Evolutionary conservation across 352 stramenopile species (phyloP).

Genomic region (Phytopythium mirpurense): DNA sequence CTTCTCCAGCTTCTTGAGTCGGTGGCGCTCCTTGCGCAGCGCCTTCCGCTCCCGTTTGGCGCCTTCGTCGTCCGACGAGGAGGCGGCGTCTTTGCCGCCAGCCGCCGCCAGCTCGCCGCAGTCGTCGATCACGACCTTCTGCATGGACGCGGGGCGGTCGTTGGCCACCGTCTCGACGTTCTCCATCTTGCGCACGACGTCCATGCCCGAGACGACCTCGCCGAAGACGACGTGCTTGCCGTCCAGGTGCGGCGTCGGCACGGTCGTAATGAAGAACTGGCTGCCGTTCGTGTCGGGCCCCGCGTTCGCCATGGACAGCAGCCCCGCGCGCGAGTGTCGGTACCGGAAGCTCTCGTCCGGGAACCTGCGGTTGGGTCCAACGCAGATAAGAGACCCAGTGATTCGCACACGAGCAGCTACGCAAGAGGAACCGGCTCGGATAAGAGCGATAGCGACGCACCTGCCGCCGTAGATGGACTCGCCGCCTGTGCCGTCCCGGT

Average conservation of each 20-base stretch:
- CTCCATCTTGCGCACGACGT: constrained; percentile 90
- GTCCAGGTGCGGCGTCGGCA: constrained; percentile 94
- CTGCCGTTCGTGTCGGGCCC: constrained; percentile 71
- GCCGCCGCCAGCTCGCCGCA: constrained; percentile 79
- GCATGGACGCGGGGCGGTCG: constrained; percentile 76
- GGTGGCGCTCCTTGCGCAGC: constrained; percentile 17
- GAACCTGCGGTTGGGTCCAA: constrained; percentile 40
- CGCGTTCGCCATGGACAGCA: constrained; percentile 95
- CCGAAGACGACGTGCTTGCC: constrained; percentile 99
- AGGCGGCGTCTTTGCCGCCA: constrained; percentile 7
- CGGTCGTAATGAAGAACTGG: constrained; percentile 85
- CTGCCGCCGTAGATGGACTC: constrained; percentile 80
- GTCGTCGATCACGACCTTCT: constrained; percentile 92
- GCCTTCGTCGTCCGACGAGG: constrained; percentile 7
- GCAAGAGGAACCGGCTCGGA: too few species aligned
- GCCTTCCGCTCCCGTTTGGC: constrained; percentile 14
- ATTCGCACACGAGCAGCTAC: too few species aligned
- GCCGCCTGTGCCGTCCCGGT: constrained; percentile 74
- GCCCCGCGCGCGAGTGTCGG: constrained; percentile 90
- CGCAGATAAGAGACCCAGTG: too few species aligned
- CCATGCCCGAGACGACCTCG: constrained; percentile 82
- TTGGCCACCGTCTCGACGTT: constrained; percentile 67
- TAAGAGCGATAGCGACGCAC: constrained; percentile 5
- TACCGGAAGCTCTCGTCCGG: constrained; percentile 94
- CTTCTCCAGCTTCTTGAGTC: constrained; percentile 28